phyloP scores from a whole-genome alignment of 176 grass and related monocot species.

The Guadua angustifolia region DNA sequence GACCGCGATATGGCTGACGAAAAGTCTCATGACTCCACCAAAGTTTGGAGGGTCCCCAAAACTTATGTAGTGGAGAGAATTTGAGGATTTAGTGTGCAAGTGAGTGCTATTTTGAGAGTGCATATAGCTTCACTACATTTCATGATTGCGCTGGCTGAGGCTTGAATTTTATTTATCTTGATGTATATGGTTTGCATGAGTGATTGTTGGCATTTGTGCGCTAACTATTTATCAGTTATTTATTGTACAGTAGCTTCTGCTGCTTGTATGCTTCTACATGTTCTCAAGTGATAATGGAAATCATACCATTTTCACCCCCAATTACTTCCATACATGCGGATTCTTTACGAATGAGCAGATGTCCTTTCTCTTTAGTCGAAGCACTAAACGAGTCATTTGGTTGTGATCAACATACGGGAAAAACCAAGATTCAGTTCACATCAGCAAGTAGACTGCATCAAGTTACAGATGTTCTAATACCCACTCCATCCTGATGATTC shows the following conservation, averaged over 20 bases:
- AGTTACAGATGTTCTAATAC: background rate
- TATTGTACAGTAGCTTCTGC: conserved; percentile 30
- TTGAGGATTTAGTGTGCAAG: background rate
- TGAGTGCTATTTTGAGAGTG: conserved; percentile 35
- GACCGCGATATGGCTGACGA: conserved; percentile 92
- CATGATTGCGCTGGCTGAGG: conserved; percentile 32
- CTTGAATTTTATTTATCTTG: conserved; percentile 35
- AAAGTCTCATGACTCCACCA: conserved; percentile 69
- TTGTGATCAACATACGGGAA: background rate
- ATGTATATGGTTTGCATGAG: conserved; percentile 47
- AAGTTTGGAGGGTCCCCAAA: conserved; percentile 55
- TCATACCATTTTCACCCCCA: background rate
- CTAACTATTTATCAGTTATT: conserved; percentile 39
- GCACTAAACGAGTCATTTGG: background rate
- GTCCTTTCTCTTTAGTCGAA: background rate
- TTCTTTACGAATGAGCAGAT: background rate
- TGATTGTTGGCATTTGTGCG: conserved; percentile 15
- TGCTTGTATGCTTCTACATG: conserved; percentile 4
- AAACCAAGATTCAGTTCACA: background rate
- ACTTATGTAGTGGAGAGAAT: conserved; percentile 29
- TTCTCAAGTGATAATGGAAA: conserved; percentile 40
- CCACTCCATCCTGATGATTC: background rate
- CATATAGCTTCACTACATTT: conserved; percentile 35
- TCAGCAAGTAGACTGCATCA: background rate
- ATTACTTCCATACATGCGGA: background rate